Evolutionary conservation across 2,329 filamentous ascomycete species (phyloP).

Genomic region (Monilinia fructicola): DNA sequence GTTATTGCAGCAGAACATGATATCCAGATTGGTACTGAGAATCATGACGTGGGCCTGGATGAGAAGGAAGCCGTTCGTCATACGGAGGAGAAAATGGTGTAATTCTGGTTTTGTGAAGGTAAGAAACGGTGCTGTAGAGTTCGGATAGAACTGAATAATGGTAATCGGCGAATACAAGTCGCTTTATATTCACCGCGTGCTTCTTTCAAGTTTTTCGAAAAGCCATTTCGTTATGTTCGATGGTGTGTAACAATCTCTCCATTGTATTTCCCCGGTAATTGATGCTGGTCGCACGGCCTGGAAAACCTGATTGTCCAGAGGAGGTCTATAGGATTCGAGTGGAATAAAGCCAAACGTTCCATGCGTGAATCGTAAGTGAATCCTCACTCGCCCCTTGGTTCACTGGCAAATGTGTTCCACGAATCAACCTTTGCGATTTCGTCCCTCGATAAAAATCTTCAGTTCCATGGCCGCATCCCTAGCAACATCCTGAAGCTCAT

Average conservation of each 20-base stretch:
- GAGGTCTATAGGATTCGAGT: background rate
- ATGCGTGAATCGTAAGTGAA: background rate
- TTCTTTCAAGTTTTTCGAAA: background rate
- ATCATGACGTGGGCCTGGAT: slow-evolving; percentile 10
- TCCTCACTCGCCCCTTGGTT: background rate
- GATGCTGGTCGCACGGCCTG: background rate
- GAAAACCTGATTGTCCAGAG: background rate
- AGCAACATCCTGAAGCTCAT: slow-evolving; percentile 25
- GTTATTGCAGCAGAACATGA: slow-evolving; percentile 21
- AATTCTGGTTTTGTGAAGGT: background rate
- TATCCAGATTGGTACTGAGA: slow-evolving; percentile 14
- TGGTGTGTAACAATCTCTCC: background rate
- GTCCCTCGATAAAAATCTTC: slow-evolving; percentile 18
- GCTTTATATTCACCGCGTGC: background rate
- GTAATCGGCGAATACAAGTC: slow-evolving; percentile 10
- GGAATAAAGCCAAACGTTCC: background rate
- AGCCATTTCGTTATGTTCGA: background rate
- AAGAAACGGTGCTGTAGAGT: background rate
- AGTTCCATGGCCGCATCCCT: slow-evolving; percentile 21
- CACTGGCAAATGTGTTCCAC: background rate
- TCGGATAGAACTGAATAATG: background rate
- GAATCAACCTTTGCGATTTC: background rate
- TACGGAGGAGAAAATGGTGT: slow-evolving; percentile 18
- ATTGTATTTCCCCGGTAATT: background rate
- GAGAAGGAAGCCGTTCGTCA: slow-evolving; percentile 17